These are phyloP conservation scores for Arachnopeziza araneosa DNA, from an alignment of 2,329 filamentous ascomycete genomes.

Conservation along the genomic window DNA sequence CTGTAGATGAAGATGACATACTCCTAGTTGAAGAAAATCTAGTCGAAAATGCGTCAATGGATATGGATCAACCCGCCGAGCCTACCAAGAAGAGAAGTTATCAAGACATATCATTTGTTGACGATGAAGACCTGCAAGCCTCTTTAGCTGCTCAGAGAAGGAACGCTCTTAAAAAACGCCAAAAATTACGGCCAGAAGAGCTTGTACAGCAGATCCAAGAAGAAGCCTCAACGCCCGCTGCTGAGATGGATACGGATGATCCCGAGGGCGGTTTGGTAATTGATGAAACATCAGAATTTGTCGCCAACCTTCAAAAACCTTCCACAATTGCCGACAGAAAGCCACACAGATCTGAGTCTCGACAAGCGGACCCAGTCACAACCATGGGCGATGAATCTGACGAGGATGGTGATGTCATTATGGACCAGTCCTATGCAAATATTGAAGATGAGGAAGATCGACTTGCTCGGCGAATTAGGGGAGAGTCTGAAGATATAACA, in stretches of 20 bases:
- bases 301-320: conserved; percentile 74
- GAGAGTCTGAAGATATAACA: conserved; percentile 48
- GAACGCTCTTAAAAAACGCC: conserved; percentile 84
- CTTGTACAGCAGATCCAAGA: conserved; percentile 73
- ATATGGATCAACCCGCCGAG: conserved; percentile 58
- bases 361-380: conserved; percentile 36
- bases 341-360: conserved; percentile 32
- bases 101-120: conserved; percentile 66
- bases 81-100: conserved; percentile 57
- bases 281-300: conserved; percentile 92
- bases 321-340: conserved; percentile 47
- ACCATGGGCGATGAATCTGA: conserved; percentile 40
- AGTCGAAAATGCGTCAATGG: conserved; percentile 54
- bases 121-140: conserved; percentile 89
- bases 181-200: conserved; percentile 80
- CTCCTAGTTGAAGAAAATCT: conserved; percentile 37
- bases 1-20: conserved; percentile 55
- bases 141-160: conserved; percentile 78
- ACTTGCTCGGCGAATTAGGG: conserved; percentile 44
- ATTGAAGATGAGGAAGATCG: conserved; percentile 41
- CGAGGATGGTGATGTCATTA: conserved; percentile 37
- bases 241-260: conserved; percentile 52
- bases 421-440: conserved; percentile 31
- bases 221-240: conserved; percentile 47
- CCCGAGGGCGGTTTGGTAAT: conserved; percentile 70